Evolutionary conservation across 2,329 filamentous ascomycete species (phyloP).

Genomic region (Phaeosphaeriaceae sp.): DNA sequence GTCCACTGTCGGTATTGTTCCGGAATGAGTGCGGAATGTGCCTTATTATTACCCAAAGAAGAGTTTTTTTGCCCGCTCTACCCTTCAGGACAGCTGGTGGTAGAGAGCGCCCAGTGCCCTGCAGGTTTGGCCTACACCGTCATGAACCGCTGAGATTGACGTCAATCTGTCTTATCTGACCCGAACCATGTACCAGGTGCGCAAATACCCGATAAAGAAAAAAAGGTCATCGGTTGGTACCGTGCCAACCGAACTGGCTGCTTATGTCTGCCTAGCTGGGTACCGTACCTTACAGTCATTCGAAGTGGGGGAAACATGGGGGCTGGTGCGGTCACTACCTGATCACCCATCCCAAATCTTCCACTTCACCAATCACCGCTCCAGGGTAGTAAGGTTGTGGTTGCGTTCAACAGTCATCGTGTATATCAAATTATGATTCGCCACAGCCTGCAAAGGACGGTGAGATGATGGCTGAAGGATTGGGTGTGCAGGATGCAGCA

Average conservation of each 20-base stretch:
- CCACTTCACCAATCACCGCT: background rate
- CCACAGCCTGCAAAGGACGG: conserved; percentile 24
- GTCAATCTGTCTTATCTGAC: no score
- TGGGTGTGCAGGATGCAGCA: conserved; percentile 14
- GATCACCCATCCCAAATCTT: background rate
- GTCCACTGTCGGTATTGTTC: background rate
- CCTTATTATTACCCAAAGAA: background rate
- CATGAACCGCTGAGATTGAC: no score
- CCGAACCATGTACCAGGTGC: no score
- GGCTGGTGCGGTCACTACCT: background rate
- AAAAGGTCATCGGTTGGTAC: no score
- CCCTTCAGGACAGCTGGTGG: no score
- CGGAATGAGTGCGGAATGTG: no score
- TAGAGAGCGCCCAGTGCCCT: no score
- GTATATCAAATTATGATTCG: conserved; percentile 16
- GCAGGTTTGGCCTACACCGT: background rate
- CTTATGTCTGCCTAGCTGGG: background rate
- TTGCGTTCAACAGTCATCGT: background rate
- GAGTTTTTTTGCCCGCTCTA: no score
- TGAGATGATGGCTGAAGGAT: conserved; percentile 30
- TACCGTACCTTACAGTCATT: background rate
- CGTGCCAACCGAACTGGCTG: no score
- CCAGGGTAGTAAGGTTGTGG: background rate
- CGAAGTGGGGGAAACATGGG: background rate
- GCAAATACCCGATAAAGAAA: no score